phyloP scores from a whole-genome alignment of 169 alveolate species.

The Eimeria falciformis region DNA sequence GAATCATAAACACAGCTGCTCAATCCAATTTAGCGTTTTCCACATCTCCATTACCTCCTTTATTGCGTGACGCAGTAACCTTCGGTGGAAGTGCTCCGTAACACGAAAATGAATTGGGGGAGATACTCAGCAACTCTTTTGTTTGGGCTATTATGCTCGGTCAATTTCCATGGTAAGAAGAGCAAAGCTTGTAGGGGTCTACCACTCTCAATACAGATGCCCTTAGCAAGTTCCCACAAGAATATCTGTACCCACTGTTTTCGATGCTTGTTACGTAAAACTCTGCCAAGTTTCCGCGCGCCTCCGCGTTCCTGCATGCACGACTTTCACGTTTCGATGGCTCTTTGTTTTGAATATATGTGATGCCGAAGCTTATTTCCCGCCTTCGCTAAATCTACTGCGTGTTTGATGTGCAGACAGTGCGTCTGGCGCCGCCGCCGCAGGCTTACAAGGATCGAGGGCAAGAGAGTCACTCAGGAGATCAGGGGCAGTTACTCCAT shows the following conservation, averaged over 20 bases:
- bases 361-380: too few species aligned
- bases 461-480: slow-evolving; percentile 4
- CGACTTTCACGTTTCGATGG: too few species aligned
- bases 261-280: too few species aligned
- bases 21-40: not conserved
- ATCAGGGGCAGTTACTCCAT: not conserved
- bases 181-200: too few species aligned
- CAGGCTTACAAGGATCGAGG: not conserved
- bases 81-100: not conserved
- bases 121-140: not conserved
- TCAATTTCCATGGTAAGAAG: slow-evolving; percentile 26
- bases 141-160: not conserved
- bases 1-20: not conserved
- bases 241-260: too few species aligned
- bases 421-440: not conserved
- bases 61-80: slow-evolving; percentile 10
- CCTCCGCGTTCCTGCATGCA: too few species aligned
- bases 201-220: too few species aligned
- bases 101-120: slow-evolving; percentile 2
- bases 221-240: too few species aligned
- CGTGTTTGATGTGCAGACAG: slow-evolving; percentile 30
- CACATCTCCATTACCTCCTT: not conserved
- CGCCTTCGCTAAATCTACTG: not conserved
- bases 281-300: too few species aligned
- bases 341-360: too few species aligned